Evolutionary conservation across 2,329 filamentous ascomycete genomes (phyloP).

Genomic region (Knufia fluminis): DNA sequence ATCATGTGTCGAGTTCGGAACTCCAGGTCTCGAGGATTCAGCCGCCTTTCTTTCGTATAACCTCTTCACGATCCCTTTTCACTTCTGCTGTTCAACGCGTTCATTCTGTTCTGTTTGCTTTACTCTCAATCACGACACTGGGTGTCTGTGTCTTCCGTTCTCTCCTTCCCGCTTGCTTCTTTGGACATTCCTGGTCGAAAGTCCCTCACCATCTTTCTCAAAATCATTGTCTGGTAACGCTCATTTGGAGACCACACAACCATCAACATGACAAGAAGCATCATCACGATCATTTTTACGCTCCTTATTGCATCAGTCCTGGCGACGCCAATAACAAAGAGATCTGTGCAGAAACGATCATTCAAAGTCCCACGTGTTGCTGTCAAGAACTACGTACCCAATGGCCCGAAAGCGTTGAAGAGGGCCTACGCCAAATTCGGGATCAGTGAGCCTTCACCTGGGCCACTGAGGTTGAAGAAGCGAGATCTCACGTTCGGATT

Average conservation of each 20-base stretch:
- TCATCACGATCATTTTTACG: conserved; percentile 20
- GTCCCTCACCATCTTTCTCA: conserved; percentile 8
- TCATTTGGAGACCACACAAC: conserved; percentile 13
- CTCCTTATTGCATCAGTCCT: conserved; percentile 28
- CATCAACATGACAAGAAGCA: conserved; percentile 17
- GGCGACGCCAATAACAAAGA: conserved; percentile 26
- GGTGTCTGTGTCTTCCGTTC: conserved; percentile 20
- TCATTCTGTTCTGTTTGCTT: conserved; percentile 16
- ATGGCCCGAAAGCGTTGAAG: conserved; percentile 54
- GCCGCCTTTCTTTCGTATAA: conserved; percentile 12
- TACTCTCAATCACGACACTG: conserved; percentile 22
- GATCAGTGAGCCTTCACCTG: conserved; percentile 39
- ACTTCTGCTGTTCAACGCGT: conserved; percentile 14
- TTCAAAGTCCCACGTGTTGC: conserved; percentile 53
- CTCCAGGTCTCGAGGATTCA: background rate
- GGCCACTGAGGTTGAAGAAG: conserved; percentile 53
- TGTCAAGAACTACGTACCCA: conserved; percentile 47
- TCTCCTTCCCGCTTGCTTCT: background rate
- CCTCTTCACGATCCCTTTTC: conserved; percentile 13
- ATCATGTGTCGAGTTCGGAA: background rate
- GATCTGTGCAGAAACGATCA: conserved; percentile 31
- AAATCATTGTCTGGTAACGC: background rate
- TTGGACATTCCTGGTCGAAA: conserved; percentile 13
- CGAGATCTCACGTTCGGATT: conserved; percentile 59
- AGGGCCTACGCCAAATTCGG: conserved; percentile 62